Base-by-base conservation (phyloP, 2,329 filamentous ascomycete species). In the Lasiodiplodia hormozganensis region DNA sequence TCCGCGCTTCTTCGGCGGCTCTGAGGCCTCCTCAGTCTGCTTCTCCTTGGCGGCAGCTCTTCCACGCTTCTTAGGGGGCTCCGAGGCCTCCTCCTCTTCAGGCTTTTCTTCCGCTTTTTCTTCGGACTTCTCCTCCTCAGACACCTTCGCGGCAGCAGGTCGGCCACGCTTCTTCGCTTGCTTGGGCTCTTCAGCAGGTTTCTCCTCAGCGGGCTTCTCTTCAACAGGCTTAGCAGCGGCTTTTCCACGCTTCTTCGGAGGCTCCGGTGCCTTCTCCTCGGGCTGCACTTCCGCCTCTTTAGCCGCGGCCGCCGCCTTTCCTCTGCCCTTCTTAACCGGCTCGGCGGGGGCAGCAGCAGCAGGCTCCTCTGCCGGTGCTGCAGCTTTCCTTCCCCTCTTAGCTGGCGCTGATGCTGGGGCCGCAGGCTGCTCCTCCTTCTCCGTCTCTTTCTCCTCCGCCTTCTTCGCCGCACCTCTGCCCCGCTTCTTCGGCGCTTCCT, bases 161-260 rank as follows among this genome's bases (percentile, higher is more conserved):
- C 74, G 69, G 62, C 75, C 76, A 52, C 75, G 75, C 71, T 75
- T 77, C 71, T 76, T 77, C 5, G 74, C 70, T 57, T 70, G 67
- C 40, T 69, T 68, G 14, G 68, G 21, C 16, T 62, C 69, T n/a
- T 52, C 60, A 12, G 62, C 57, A 43, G 34, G 38, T 25, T 34
- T 49, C 51, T 62, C 40, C 47, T 64, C 38, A 28, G 12, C 21
- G 4, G 36, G 51, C 25, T 57, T 36, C 47, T 53, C 51, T n/a
- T 64, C 38, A 31, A 18, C 28, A 12, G 23, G 51, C 23, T 57
- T 36, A 62, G 57, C 36, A 18, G 40, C 56, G 16, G 67, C 14
- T 31, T 38, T 65, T 18, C 62, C 68, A 21, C 54, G 53, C 62
- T 72, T 73, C 28, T 51, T 68, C 10, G 62, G 56, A 14, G 64